A percentile compares a stretch with the other conserved stretches of the same genome.
Evolutionary conservation across 805 yeast genomes (phyloP).

Genomic region (Wickerhamomyces bovis): DNA sequence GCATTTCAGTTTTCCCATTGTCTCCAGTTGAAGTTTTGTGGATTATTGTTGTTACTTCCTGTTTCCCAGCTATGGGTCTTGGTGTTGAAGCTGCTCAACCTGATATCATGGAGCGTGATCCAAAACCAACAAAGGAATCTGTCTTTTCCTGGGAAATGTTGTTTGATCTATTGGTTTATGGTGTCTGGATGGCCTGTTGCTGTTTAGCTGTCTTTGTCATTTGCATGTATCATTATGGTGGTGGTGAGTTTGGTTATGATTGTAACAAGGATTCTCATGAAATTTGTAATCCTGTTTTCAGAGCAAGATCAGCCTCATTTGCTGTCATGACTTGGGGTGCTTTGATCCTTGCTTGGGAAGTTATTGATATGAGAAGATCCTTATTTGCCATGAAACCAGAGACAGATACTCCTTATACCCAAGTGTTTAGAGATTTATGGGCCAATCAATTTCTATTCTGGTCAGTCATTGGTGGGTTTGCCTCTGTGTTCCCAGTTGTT

Average conservation of each 20-base stretch:
- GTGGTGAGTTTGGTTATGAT: slow-evolving; percentile 55
- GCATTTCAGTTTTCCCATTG: slow-evolving; percentile 73
- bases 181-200: slow-evolving; percentile 64
- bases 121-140: slow-evolving; percentile 46
- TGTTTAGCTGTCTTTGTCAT: slow-evolving; percentile 64
- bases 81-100: slow-evolving; percentile 62
- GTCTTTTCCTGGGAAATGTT: slow-evolving; percentile 65
- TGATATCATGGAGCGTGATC: slow-evolving; percentile 59
- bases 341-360: slow-evolving; percentile 77
- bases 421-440: slow-evolving; percentile 63
- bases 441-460: slow-evolving; percentile 71
- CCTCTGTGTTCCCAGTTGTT: slow-evolving; percentile 72
- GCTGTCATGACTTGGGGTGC: slow-evolving; percentile 82
- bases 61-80: slow-evolving; percentile 82
- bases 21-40: slow-evolving; percentile 77
- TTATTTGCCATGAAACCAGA: slow-evolving; percentile 67
- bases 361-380: slow-evolving; percentile 63
- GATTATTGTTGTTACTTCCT: slow-evolving; percentile 73
- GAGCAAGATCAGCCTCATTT: slow-evolving; percentile 73
- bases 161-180: slow-evolving; percentile 65
- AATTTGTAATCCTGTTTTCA: slow-evolving; percentile 57
- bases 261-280: slow-evolving; percentile 51
- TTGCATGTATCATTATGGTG: slow-evolving; percentile 60
- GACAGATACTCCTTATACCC: slow-evolving; percentile 51
- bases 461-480: slow-evolving; percentile 68